Conservation (phyloP, 495 filamentous ascomycete species). For the Friedmanniomyces endolithicus region DNA sequence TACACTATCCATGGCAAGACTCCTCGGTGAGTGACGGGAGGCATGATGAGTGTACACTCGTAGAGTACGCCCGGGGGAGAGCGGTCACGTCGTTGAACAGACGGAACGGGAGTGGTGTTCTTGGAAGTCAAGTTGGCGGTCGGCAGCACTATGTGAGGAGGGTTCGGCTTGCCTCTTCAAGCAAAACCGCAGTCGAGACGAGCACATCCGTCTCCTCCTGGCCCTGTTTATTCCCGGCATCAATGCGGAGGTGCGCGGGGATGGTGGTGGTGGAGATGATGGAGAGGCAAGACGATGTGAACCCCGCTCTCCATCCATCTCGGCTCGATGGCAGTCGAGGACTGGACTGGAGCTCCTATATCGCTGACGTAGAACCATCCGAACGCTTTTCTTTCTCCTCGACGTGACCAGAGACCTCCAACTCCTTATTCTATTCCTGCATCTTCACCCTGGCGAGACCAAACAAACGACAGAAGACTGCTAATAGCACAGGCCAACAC, state of each 20-base stretch:
- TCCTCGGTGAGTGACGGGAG: too few relatives aligned
- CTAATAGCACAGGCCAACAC: not conserved
- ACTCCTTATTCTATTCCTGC: not conserved
- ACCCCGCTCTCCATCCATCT: not conserved
- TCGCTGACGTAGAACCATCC: not conserved
- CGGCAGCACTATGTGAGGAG: too few relatives aligned
- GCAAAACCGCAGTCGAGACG: too few relatives aligned
- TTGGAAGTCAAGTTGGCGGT: too few relatives aligned
- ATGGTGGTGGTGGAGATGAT: not conserved
- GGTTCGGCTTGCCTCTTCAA: too few relatives aligned
- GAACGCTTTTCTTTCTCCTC: not conserved
- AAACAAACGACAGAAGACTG: not conserved
- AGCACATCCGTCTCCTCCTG: too few relatives aligned
- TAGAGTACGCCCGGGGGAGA: too few relatives aligned
- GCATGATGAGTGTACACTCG: too few relatives aligned
- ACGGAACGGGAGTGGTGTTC: too few relatives aligned
- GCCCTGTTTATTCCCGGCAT: not conserved
- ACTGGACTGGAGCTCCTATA: constrained; percentile 6
- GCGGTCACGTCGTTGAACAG: too few relatives aligned
- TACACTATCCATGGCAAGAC: too few relatives aligned
- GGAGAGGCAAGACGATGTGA: not conserved
- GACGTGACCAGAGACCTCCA: not conserved
- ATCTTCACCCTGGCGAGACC: not conserved
- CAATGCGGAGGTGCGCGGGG: not conserved
- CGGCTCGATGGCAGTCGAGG: constrained; percentile 1